Conservation (phyloP, 345 rosid genomes). For the Streptanthus diversifolius region DNA sequence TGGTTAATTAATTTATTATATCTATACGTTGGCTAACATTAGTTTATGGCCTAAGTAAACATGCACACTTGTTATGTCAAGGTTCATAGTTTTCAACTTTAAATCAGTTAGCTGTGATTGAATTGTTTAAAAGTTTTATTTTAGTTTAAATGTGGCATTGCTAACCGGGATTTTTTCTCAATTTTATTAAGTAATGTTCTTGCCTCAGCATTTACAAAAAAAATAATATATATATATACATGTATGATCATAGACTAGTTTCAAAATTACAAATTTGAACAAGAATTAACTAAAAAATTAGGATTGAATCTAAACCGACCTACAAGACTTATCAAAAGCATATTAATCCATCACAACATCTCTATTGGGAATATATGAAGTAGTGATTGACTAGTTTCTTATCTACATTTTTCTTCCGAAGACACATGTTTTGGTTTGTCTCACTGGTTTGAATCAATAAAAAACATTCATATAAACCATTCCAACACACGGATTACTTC, state of each 20-base stretch:
- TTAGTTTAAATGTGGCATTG: not conserved
- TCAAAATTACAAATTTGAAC: not conserved
- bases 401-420: not conserved
- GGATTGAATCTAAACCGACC: not conserved
- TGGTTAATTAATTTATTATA: not conserved
- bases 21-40: not conserved
- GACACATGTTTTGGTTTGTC: not conserved
- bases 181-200: too few species aligned
- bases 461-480: not conserved
- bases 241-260: not conserved
- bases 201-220: too few species aligned
- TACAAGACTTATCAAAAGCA: not conserved
- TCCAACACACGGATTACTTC: not conserved
- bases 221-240: too few species aligned
- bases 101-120: not conserved
- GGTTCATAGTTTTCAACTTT: not conserved
- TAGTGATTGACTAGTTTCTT: not conserved
- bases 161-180: not conserved
- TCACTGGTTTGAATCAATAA: not conserved
- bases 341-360: not conserved
- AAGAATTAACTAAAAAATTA: not conserved
- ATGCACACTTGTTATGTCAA: not conserved
- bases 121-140: not conserved
- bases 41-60: not conserved
- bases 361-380: slow-evolving; percentile 1